Evolutionary conservation across 495 filamentous ascomycete genomes (phyloP).

Genomic region (Hypoxylon fuscum): DNA sequence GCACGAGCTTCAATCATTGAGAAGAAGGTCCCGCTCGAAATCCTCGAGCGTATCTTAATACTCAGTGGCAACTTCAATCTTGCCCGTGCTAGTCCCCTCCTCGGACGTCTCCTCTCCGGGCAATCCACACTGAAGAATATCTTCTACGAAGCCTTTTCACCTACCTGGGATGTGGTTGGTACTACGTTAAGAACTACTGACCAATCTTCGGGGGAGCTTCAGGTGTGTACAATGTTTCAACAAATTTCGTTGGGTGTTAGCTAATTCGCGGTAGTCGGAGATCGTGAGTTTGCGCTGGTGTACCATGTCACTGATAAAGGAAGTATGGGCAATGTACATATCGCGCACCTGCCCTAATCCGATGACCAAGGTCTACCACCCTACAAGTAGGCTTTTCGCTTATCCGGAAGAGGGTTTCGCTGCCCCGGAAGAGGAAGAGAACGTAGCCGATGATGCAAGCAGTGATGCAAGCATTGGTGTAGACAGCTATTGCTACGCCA

Average conservation of each 20-base stretch:
- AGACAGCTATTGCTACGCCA: background rate
- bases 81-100: conserved; percentile 44
- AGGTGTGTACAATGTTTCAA: conserved; percentile 36
- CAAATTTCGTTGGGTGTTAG: background rate
- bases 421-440: background rate
- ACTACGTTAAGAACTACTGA: no score
- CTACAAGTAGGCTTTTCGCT: no score
- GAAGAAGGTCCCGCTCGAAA: conserved; percentile 48
- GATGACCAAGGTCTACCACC: background rate
- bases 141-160: conserved; percentile 46
- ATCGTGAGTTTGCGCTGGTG: conserved; percentile 46
- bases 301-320: conserved; percentile 40
- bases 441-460: background rate
- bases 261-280: conserved; percentile 39
- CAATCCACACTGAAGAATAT: conserved; percentile 38
- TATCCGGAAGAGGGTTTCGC: no score
- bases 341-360: conserved; percentile 16
- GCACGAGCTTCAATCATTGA: conserved; percentile 44
- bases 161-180: conserved; percentile 56
- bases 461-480: background rate
- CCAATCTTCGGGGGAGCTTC: conserved; percentile 44
- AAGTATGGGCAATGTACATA: conserved; percentile 33
- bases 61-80: conserved; percentile 52
- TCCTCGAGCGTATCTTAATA: conserved; percentile 54
- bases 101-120: conserved; percentile 48